Evolutionary conservation across 352 stramenopile species (phyloP), one percentile per base, ranked within the genome.

Genomic region (Thraustochytrium sp.): DNA sequence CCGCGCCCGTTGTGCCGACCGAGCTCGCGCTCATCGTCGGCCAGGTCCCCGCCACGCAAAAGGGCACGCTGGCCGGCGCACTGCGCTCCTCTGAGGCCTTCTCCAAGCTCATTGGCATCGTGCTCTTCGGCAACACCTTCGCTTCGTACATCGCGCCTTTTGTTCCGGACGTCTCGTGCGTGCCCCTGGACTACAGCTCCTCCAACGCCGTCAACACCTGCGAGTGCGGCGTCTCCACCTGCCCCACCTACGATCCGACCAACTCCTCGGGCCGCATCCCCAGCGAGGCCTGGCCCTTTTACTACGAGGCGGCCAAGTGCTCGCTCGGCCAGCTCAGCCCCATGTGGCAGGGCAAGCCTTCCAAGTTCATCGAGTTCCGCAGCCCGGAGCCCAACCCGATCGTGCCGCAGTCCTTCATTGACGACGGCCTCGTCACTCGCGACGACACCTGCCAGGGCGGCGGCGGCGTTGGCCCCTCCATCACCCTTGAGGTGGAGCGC

Each of bases 81-180:
- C 16, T 85, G 29, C 64, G 78, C 38, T 78, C 37, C 53, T 84
- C 65, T 1, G 78, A 85, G 48, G 78, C 78, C 23, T 55, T 85
- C 29, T 36, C 34, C 53, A 85, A 85, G 74, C 23, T 85, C n/a
- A 82, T 85, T 9, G 78, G 78, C 46, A 85, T 85, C 38, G 37
- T 55, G 16, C 46, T 84, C 42, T 84, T 85, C 11, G 78, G 78
- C 38, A 84, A 61, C 23, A 26, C 38, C 29, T 84, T 85, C 31
- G 78, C 78, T n/a, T 13, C 4, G 2, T 85, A 85, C 74, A 85
- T 85, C 42, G 74, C 26, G 36, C 40, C 72, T 3, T 68, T 63
- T 26, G 16, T 21, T 11, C 78, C 78, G 9, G 78, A 85, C 36
- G 37, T 55, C 8, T 44, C 16, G 0, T 85, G 78, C 54, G 54